Evolutionary conservation across 2,329 filamentous ascomycete genomes (phyloP).

Genomic region (Xylaria hypoxylon): DNA sequence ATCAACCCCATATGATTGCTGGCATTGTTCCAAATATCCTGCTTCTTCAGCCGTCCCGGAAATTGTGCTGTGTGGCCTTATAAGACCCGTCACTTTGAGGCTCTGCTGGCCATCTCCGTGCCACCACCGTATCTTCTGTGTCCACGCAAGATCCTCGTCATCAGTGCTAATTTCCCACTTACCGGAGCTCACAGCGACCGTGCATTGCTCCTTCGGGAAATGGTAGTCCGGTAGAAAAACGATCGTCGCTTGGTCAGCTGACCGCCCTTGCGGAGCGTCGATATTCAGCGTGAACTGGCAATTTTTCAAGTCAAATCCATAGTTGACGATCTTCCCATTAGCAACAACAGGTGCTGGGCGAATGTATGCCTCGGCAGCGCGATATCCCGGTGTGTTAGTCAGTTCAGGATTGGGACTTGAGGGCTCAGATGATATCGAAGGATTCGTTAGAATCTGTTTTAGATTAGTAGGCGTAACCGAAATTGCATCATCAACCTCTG

Average conservation of each 20-base stretch:
- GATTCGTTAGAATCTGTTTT: slow-evolving; percentile 75
- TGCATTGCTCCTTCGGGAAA: slow-evolving; percentile 80
- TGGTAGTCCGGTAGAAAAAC: slow-evolving; percentile 92
- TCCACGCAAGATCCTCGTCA: slow-evolving; percentile 73
- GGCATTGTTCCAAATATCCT: slow-evolving; percentile 80
- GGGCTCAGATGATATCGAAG: slow-evolving; percentile 71
- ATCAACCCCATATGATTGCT: slow-evolving; percentile 60
- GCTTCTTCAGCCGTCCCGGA: slow-evolving; percentile 75
- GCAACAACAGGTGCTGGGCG: slow-evolving; percentile 83
- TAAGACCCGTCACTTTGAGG: slow-evolving; percentile 79
- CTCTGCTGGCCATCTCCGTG: slow-evolving; percentile 86
- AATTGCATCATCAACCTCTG: slow-evolving; percentile 63
- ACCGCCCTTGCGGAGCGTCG: slow-evolving; percentile 66
- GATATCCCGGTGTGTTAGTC: slow-evolving; percentile 76
- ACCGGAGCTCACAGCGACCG: slow-evolving; percentile 82
- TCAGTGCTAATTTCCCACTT: slow-evolving; percentile 88
- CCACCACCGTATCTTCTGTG: slow-evolving; percentile 92
- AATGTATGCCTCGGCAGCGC: slow-evolving; percentile 93
- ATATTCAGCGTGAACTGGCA: slow-evolving; percentile 82
- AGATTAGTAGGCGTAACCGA: slow-evolving; percentile 81
- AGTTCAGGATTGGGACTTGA: slow-evolving; percentile 67
- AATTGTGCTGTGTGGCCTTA: slow-evolving; percentile 70
- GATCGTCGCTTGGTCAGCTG: slow-evolving; percentile 77
- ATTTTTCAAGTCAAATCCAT: slow-evolving; percentile 84
- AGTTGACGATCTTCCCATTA: slow-evolving; percentile 75